Evolutionary conservation across 306 rosid species (phyloP).

Genomic region (Crotalaria pallida): DNA sequence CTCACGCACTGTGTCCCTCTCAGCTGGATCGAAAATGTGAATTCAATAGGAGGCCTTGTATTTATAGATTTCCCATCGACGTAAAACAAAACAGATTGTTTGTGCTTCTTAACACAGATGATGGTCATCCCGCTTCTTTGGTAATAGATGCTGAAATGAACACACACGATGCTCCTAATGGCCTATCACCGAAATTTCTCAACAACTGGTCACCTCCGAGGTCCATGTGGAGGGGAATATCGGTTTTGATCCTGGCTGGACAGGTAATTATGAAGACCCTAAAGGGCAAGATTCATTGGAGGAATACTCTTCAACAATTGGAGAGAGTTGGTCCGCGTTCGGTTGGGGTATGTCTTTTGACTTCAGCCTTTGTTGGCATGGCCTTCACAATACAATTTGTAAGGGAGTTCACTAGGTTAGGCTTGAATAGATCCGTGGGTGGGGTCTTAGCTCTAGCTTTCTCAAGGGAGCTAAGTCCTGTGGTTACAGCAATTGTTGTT

Average conservation of each 20-base stretch:
- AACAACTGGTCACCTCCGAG: slow-evolving; percentile 80
- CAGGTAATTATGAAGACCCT: slow-evolving; percentile 70
- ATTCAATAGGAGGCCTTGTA: slow-evolving; percentile 29
- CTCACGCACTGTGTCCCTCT: too few species aligned
- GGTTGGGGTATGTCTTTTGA: slow-evolving; percentile 86
- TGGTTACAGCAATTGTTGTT: slow-evolving; percentile 85
- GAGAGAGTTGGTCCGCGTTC: slow-evolving; percentile 93
- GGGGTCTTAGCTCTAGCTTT: slow-evolving; percentile 96
- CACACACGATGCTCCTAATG: too few species aligned
- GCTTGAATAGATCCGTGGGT: slow-evolving; percentile 86
- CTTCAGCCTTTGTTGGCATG: slow-evolving; percentile 96
- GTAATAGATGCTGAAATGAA: slow-evolving; percentile 36
- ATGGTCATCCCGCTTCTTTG: slow-evolving; percentile 51
- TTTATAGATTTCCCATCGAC: slow-evolving; percentile 6
- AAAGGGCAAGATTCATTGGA: slow-evolving; percentile 81
- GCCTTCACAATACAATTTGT: slow-evolving; percentile 93
- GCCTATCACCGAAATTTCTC: slow-evolving; percentile 29
- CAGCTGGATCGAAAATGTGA: slow-evolving; percentile 25
- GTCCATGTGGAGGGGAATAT: slow-evolving; percentile 86
- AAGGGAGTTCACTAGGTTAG: slow-evolving; percentile 87
- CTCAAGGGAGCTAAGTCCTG: slow-evolving; percentile 96
- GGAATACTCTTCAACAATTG: slow-evolving; percentile 82
- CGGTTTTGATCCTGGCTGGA: slow-evolving; percentile 69
- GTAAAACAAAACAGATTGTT: slow-evolving; percentile 34
- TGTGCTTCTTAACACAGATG: slow-evolving; percentile 47